Conservation (phyloP, 1,284 basidiomycete species). For the Ceratobasidium theobromae region DNA sequence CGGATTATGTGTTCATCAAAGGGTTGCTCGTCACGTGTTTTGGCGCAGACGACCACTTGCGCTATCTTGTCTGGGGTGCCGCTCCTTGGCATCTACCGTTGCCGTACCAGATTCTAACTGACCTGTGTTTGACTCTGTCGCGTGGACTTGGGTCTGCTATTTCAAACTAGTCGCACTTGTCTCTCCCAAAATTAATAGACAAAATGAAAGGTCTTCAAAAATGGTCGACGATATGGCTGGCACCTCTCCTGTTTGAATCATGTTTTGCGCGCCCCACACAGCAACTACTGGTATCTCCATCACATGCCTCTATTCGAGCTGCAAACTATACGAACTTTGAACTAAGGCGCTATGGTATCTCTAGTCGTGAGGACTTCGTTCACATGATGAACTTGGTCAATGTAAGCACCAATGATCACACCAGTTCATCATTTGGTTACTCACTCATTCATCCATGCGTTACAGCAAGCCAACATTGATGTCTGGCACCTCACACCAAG, state of each 20-base stretch:
- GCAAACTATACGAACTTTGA: slow-evolving; percentile 22
- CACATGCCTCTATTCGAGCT: background rate
- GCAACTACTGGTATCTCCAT: background rate
- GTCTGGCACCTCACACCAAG: slow-evolving; percentile 30
- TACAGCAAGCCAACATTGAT: slow-evolving; percentile 30
- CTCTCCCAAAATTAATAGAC: background rate
- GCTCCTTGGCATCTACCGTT: too few species aligned
- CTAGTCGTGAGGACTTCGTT: slow-evolving; percentile 6
- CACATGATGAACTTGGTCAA: slow-evolving; percentile 1
- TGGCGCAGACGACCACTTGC: too few species aligned
- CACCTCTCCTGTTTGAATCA: background rate
- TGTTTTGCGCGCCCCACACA: background rate
- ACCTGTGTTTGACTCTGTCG: background rate
- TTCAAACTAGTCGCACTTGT: background rate
- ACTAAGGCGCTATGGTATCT: slow-evolving; percentile 20
- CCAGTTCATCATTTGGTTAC: background rate
- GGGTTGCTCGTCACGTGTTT: too few species aligned
- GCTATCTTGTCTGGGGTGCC: too few species aligned
- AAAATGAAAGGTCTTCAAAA: background rate
- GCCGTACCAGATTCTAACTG: too few species aligned
- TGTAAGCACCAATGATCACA: background rate
- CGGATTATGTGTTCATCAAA: too few species aligned
- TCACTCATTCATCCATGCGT: background rate
- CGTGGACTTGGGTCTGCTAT: background rate
- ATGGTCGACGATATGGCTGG: background rate